Conservation (phyloP, 2,329 filamentous ascomycete genomes). For the Endoconidiophora polonica region DNA sequence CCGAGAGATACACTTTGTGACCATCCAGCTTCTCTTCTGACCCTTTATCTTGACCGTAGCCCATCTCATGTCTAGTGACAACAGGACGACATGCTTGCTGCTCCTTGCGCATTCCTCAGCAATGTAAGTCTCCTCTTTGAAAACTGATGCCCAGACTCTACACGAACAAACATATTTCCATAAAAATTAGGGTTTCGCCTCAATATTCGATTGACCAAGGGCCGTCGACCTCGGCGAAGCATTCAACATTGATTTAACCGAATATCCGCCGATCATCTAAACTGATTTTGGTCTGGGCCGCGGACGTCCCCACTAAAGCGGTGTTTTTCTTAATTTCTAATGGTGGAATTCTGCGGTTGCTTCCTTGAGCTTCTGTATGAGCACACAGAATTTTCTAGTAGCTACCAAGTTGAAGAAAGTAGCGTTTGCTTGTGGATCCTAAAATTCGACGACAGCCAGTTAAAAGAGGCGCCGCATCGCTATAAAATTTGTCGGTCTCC, state of each 20-base stretch:
- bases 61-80: no score
- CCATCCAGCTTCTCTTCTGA: no score
- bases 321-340: no score
- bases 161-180: no score
- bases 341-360: not conserved
- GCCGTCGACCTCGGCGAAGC: no score
- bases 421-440: constrained; percentile 1
- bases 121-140: no score
- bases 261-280: not conserved
- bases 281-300: not conserved
- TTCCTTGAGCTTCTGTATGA: constrained; percentile 9
- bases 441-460: constrained; percentile 3
- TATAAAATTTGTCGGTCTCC: constrained; percentile 11
- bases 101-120: no score
- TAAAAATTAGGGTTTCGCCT: no score
- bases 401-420: constrained; percentile 2
- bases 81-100: no score
- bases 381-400: constrained; percentile 12
- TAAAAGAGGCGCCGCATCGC: constrained; percentile 1
- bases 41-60: no score
- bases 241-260: constrained; percentile 3
- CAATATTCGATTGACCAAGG: no score
- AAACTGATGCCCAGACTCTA: not conserved
- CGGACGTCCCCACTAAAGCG: not conserved
- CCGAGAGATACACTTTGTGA: no score